A percentile compares a stretch with the other conserved stretches of the same genome.
Evolutionary conservation across 768 basidiomycete species (phyloP).

Genomic region (Pleurotus ostreatus): DNA sequence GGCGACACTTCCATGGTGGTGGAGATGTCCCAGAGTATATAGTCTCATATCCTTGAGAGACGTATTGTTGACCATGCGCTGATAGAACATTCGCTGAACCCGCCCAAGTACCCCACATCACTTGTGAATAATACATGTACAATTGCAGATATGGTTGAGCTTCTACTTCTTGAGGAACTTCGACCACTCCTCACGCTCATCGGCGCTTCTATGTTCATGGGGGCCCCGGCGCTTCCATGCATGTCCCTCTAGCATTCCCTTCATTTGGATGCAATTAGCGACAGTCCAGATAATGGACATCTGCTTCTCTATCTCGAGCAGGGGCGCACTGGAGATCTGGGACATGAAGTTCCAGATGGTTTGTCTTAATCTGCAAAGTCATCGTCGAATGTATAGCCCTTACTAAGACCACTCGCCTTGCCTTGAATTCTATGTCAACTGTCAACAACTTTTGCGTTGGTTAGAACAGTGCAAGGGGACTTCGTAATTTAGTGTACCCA

Average conservation of each 20-base stretch:
- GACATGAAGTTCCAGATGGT: slow-evolving; percentile 25
- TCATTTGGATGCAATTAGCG: slow-evolving; percentile 9
- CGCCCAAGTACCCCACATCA: slow-evolving; percentile 65
- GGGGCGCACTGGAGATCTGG: slow-evolving; percentile 20
- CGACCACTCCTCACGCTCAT: slow-evolving; percentile 15
- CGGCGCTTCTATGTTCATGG: slow-evolving; percentile 13
- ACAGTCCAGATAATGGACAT: slow-evolving; percentile 14
- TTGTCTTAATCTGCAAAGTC: no score
- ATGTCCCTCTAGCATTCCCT: slow-evolving; percentile 9
- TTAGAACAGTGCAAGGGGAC: no score
- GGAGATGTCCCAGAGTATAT: slow-evolving; percentile 86
- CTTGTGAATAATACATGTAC: background rate
- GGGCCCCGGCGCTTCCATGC: slow-evolving; percentile 10
- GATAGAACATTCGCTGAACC: slow-evolving; percentile 71
- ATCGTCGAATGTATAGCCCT: no score
- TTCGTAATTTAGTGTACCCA: no score
- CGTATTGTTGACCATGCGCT: no score
- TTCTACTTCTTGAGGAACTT: slow-evolving; percentile 25
- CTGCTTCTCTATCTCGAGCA: slow-evolving; percentile 17
- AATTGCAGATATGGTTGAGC: background rate
- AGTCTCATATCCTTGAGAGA: background rate
- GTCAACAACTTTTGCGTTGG: no score
- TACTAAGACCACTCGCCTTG: no score
- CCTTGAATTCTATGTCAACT: no score
- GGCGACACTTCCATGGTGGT: slow-evolving; percentile 90